Base-by-base conservation (phyloP, 2,329 filamentous ascomycete species). In the Verticillium tricorpus region DNA sequence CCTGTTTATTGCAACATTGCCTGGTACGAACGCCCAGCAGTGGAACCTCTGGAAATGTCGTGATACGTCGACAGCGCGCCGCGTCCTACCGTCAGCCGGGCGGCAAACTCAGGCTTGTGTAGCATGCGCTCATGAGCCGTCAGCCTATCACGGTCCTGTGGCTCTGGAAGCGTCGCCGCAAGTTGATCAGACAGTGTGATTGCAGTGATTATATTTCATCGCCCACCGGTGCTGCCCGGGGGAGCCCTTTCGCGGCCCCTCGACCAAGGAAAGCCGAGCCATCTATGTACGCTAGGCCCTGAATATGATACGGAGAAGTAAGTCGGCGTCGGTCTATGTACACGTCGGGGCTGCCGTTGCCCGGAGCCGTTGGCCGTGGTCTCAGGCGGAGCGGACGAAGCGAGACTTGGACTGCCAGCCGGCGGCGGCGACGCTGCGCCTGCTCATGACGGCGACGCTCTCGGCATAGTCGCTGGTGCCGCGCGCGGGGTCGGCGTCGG, bases 401-500 rank as follows among this genome's bases (percentile, higher is more conserved):
- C 63, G 63, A n/a, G 63, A 65, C 62, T 60, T 63, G 58, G 62
- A 59, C 25, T 56, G 22, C 63, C 63, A 65, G 12, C 63, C 63
- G 31, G 58, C 61, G 11, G 61, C 22, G 22, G 60, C 62, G 17
- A 63, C 60, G 14, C 60, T 50, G 14, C 63, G 63, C 60, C 61
- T 69, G 57, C 61, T 37, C 63, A 68, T 70, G 59, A 66, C 64
- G 57, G 62, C 58, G 17, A 71, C 62, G 45, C 76, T 78, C 69
- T 73, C 62, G 2, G 71, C 76, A 61, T 76, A 79, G 56, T 80
- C 75, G 35, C 72, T 70, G 0, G 77, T 79, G 2, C 78, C 78
- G 19, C 73, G 65, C 15, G 65, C 64, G 0, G 78, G 78, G 62
- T 80, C 78, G 7, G 75, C 73, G 65, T 80, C 78, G 14, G 65